Conservation (phyloP, 2,329 filamentous ascomycete genomes). For the Diplodia intermedia region DNA sequence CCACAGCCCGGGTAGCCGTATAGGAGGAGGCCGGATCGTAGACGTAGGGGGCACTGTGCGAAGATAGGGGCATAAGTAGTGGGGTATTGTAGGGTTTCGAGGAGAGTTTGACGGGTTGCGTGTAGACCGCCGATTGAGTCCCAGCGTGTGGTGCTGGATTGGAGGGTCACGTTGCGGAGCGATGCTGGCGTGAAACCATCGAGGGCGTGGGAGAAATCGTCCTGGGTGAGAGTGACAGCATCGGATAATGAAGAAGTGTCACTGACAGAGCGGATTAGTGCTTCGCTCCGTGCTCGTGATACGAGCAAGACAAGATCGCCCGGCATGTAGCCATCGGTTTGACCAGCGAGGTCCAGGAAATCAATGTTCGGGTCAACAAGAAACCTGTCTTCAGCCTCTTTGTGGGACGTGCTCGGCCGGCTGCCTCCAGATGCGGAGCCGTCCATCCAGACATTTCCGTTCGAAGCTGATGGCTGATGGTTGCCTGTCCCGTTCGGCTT, state of each 20-base stretch:
- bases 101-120: constrained; percentile 84
- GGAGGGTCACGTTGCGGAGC: constrained; percentile 89
- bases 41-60: constrained; percentile 89
- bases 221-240: constrained; percentile 68
- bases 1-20: constrained; percentile 97
- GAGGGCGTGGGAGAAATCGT: constrained; percentile 83
- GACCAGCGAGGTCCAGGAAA: constrained; percentile 88
- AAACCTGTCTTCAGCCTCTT: constrained; percentile 61
- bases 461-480: not conserved
- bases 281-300: constrained; percentile 86
- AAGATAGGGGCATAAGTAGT: constrained; percentile 99
- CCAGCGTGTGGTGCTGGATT: constrained; percentile 91
- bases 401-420: constrained; percentile 47
- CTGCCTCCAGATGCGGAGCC: constrained; percentile 57
- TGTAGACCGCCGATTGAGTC: constrained; percentile 87
- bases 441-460: constrained; percentile 72
- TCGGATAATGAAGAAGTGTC: constrained; percentile 42
- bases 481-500: constrained; percentile 34
- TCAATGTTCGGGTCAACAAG: constrained; percentile 79
- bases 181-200: constrained; percentile 95
- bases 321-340: constrained; percentile 98
- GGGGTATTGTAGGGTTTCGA: constrained; percentile 95
- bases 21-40: constrained; percentile 88
- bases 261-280: constrained; percentile 80
- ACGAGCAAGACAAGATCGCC: constrained; percentile 88